Base-by-base conservation (phyloP, 257 asterid species). In the Nicotiana sylvestris region DNA sequence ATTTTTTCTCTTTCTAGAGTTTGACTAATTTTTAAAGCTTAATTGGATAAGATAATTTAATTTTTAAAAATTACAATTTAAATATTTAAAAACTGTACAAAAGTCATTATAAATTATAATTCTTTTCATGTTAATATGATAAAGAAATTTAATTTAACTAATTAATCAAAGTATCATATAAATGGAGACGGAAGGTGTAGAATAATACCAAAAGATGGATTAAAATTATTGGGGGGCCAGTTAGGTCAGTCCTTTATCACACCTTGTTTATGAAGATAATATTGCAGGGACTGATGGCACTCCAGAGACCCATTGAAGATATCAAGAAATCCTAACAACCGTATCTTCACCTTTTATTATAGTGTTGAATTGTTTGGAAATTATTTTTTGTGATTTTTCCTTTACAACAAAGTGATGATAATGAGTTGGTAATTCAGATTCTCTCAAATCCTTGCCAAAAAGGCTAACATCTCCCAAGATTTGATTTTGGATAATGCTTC, bases 361-460 rank as follows among this genome's bases (percentile, higher is more conserved):
- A 17, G 21, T 37, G 18, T 18, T 16, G n/a, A 53, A 53, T 53
- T 53, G 58, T 39, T 13, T 53, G 18, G 62, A 57, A 57, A 17
- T 11, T 51, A 51, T 51, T 17, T 57, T 57, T 5, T 57, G 78
- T 70, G 33, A 46, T 72, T 60, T 72, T 46, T 25, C 21, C 78
- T 72, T 2, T 72, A 46, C 78, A 72, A 25, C 78, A 46, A 46
- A 72, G 37, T 72, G 21, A 72, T 72, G 57, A 39, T n/a, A 21
- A 21, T 21, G 21, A 21, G 21, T 21, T 21, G 21, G 21, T 21
- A 21, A 21, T 21, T 21, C 21, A 21, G 21, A 21, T n/a, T 53
- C 83, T 39, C 6, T 6, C 18, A 30, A 56, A 65, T 81, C 76
- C 82, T 60, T 17, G 29, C 78, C 67, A 66, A 27, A 78, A 81